phyloP scores from a whole-genome alignment of 2,329 filamentous ascomycete genomes.

The Eutypella sp. region DNA sequence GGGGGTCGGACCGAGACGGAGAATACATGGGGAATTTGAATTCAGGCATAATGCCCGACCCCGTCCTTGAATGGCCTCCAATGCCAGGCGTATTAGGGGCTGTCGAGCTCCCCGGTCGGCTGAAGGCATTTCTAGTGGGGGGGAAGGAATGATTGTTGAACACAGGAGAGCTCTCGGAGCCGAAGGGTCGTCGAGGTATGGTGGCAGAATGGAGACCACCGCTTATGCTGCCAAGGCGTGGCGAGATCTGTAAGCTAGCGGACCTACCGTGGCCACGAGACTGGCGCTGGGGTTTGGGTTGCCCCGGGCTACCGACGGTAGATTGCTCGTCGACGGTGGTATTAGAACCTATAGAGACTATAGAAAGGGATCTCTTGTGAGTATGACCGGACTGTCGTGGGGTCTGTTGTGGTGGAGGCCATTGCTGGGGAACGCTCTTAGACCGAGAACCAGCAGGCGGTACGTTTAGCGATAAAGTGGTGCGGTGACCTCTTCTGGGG shows the following conservation, averaged over 20 bases:
- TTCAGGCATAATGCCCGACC: conserved; percentile 44
- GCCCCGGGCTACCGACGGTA: conserved; percentile 35
- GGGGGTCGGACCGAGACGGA: conserved; percentile 32
- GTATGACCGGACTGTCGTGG: conserved; percentile 42
- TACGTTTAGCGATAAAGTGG: conserved; percentile 60
- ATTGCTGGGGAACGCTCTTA: conserved; percentile 43
- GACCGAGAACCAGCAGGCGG: conserved; percentile 41
- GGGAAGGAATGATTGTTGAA: conserved; percentile 51
- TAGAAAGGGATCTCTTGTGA: conserved; percentile 75
- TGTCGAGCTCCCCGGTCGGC: conserved; percentile 36
- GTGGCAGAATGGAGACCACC: conserved; percentile 39
- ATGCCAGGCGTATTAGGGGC: conserved; percentile 40
- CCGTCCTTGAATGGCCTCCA: conserved; percentile 34
- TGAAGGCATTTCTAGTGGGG: conserved; percentile 39
- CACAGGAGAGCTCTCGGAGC: conserved; percentile 43
- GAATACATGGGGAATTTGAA: conserved; percentile 52
- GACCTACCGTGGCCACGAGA: conserved; percentile 68
- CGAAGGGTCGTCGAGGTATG: conserved; percentile 39
- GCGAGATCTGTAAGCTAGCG: conserved; percentile 72
- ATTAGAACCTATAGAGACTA: conserved; percentile 67
- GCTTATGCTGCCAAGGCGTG: conserved; percentile 38
- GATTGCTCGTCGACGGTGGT: conserved; percentile 41
- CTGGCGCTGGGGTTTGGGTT: conserved; percentile 43
- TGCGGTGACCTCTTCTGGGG: conserved; percentile 54
- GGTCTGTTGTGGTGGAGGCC: conserved; percentile 28